Percentiles rank a stretch among this genome's conserved stretches.
Conservation (phyloP, 139 green algal genomes). For the Microglena sp. region DNA sequence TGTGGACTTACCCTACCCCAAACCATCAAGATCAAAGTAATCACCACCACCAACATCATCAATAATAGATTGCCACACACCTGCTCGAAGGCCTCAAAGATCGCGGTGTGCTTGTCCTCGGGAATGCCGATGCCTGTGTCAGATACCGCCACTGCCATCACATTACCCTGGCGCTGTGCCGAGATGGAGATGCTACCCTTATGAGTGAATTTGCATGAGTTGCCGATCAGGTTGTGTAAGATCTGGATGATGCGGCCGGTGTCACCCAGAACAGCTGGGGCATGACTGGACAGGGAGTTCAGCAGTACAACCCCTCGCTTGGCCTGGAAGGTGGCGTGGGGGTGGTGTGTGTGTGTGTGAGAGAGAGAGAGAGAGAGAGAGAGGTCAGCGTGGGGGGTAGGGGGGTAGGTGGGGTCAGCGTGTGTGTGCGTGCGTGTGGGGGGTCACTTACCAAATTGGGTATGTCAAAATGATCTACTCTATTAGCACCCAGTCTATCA, state of each 20-base stretch:
- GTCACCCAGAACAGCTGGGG: constrained; percentile 31
- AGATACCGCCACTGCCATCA: no score
- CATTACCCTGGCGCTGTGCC: constrained; percentile 8
- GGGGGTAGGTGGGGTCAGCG: background rate
- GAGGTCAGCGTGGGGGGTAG: background rate
- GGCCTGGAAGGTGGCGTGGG: constrained; percentile 17
- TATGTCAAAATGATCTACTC: no score
- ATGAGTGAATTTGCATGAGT: constrained; percentile 47
- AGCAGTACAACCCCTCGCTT: constrained; percentile 32
- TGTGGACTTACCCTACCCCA: no score
- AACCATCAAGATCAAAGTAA: no score
- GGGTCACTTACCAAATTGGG: no score
- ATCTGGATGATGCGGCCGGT: constrained; percentile 39
- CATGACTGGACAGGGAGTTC: constrained; percentile 15
- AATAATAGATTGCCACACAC: no score
- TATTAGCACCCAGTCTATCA: no score
- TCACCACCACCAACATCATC: no score
- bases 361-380: no score
- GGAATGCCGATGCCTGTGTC: constrained; percentile 34
- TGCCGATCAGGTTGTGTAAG: constrained; percentile 27
- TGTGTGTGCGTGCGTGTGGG: no score
- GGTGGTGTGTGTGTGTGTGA: no score
- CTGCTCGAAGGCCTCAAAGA: constrained; percentile 38
- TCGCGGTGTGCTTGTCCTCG: constrained; percentile 25
- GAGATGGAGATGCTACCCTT: constrained; percentile 12